Evolutionary conservation across 2,329 filamentous ascomycete genomes (phyloP), one percentile per base, ranked within the genome.

Genomic region (Madurella mycetomatis): DNA sequence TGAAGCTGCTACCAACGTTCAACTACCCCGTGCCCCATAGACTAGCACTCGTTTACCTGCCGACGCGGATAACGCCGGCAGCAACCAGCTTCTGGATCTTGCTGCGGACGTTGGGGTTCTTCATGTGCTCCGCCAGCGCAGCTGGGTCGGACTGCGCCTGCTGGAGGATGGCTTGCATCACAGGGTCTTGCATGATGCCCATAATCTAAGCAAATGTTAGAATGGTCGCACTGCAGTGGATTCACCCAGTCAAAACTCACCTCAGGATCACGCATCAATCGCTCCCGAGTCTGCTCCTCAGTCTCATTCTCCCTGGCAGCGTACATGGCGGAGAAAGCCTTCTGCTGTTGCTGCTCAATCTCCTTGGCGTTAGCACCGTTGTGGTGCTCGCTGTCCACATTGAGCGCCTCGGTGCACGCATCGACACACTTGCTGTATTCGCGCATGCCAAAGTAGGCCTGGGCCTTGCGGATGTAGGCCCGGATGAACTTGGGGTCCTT

Each of bases 91-190:
- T 96, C 79, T 96, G 90, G 61, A 99, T 88, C 82, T 96, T 96
- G 65, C 82, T 82, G 56, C 85, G 81, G 63, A 99, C 88, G 55
- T 79, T 81, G 0, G 90, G 83, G 77, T 97, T 99, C 78, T 86
- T 89, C 89, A 99, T 96, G 74, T 99, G 95, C 72, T 99, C 92
- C 70, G 95, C 87, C 59, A 99, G 82, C 44, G 94, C 94, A 47
- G 87, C 87, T 16, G 94, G 94, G 67, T 99, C 89, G 52, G 84
- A 85, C 79, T 97, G 95, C 44, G 94, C 94, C 76, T 99, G 94
- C 72, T 97, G 92, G 53, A 97, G 83, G 63, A 96, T 96, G 62
- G 87, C 88, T 76, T 99, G 91, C 92, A 99, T 97, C 68, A 99
- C 86, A 15, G 94, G 94, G 68, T 99, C 94, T 72, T 92, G 86